Conservation (phyloP, 768 basidiomycete genomes). For the Pisolithus albus region DNA sequence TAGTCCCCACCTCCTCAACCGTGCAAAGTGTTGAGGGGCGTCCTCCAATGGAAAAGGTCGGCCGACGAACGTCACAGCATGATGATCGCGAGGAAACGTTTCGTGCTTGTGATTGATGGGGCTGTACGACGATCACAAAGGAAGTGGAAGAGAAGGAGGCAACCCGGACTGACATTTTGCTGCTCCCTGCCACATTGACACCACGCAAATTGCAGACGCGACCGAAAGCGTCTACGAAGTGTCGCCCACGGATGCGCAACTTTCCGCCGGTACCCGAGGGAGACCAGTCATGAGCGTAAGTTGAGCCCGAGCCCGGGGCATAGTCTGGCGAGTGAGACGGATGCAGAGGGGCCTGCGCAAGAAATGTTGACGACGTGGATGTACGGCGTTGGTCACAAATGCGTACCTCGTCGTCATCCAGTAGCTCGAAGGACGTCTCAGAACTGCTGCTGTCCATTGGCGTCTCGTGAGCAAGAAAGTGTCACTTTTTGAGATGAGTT, state of each 20-base stretch:
- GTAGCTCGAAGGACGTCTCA: constrained; percentile 44
- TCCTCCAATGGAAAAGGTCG: constrained; percentile 88
- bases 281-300: constrained; percentile 76
- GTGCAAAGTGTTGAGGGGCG: constrained; percentile 75
- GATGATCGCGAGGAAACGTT: constrained; percentile 58
- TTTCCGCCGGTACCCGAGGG: constrained; percentile 44
- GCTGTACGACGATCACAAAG: constrained; percentile 29
- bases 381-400: neutral
- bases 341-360: constrained; percentile 25
- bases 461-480: neutral
- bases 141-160: neutral
- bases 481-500: too few species aligned
- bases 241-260: constrained; percentile 58
- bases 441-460: constrained; percentile 24
- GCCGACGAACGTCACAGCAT: constrained; percentile 76
- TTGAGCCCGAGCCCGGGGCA: constrained; percentile 37
- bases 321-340: constrained; percentile 44
- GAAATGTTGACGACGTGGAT: neutral
- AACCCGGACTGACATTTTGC: constrained; percentile 60
- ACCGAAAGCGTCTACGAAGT: constrained; percentile 77
- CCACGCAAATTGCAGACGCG: constrained; percentile 79
- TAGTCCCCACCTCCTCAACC: constrained; percentile 81
- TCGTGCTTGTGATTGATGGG: constrained; percentile 63
- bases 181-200: constrained; percentile 77
- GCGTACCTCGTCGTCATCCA: constrained; percentile 19